Percentiles rank a stretch among this genome's conserved stretches.
phyloP scores from a whole-genome alignment of 768 basidiomycete genomes.

The Tephrocybe sp. region DNA sequence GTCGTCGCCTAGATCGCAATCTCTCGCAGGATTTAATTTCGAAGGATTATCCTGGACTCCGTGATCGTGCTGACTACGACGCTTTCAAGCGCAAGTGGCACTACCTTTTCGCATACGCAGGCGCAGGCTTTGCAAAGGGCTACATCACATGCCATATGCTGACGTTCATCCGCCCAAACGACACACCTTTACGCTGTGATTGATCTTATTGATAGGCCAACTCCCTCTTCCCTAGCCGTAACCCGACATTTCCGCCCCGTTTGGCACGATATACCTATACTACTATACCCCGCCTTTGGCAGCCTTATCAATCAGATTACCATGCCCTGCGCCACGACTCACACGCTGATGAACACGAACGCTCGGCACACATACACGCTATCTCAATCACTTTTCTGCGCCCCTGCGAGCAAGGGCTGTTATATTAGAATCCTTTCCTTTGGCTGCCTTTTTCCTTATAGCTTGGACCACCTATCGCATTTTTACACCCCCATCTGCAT shows the following conservation, averaged over 20 bases:
- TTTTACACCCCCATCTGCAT: slow-evolving; percentile 3
- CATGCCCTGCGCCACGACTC: slow-evolving; percentile 8
- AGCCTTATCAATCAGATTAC: background rate
- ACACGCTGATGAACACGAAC: slow-evolving; percentile 1
- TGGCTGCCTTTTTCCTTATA: background rate
- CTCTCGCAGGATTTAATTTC: slow-evolving; percentile 54
- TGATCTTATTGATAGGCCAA: slow-evolving; percentile 21
- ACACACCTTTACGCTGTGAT: slow-evolving; percentile 38
- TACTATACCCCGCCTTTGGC: background rate
- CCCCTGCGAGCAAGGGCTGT: slow-evolving; percentile 4
- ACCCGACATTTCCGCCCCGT: background rate
- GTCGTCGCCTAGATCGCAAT: slow-evolving; percentile 68
- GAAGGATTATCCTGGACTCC: slow-evolving; percentile 58
- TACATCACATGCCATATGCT: slow-evolving; percentile 85
- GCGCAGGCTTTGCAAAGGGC: slow-evolving; percentile 75
- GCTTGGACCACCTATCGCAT: background rate
- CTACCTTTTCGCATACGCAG: slow-evolving; percentile 81
- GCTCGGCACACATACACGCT: background rate
- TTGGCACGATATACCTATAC: slow-evolving; percentile 2
- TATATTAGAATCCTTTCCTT: slow-evolving; percentile 1
- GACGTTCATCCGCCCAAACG: slow-evolving; percentile 65
- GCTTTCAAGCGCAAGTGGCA: slow-evolving; percentile 82
- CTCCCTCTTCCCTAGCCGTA: background rate
- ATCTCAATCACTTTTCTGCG: slow-evolving; percentile 2
- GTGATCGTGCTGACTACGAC: slow-evolving; percentile 54